Base-by-base conservation (phyloP, 139 green algal genomes). In the Yamagishiella unicocca region DNA sequence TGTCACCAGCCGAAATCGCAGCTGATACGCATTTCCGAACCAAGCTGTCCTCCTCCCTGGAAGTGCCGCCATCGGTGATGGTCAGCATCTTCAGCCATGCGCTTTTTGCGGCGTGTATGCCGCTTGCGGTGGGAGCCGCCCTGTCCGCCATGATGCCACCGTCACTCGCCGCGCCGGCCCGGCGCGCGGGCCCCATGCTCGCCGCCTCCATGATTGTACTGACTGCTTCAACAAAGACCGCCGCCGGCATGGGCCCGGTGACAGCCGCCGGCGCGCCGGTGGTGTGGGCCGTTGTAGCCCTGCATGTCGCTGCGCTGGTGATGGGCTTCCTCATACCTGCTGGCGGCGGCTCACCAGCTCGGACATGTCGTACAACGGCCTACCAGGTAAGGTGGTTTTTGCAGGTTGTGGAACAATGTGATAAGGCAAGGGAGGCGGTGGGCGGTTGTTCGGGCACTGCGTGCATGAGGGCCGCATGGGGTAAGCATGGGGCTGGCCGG, bases 261-360 rank as follows among this genome's bases (percentile, higher is more conserved):
- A 4, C 21, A 12, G 55, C 25, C 4, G 77, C 77, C 14, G 77
- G 77, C 1, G 25, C 8, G 27, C 38, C 40, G 10, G 25, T 73
- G 38, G 77, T 54, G 31, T 35, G 8, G 2, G 55, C 7, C 1
- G 77, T 84, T 24, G 24, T 50, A 2, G 54, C 37, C 14, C 55
- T 84, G 25, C 77, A 84, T 27, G 38, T 55, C 38, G 54, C 54
- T 7, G 55, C 55, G 6, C 25, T 72, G 55, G 77, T 73, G 77
- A 37, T 84, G 37, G 77, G 77, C 2, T 73, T 61, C 27, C 37
- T 58, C 54, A 84, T 84, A 8, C 77, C 77, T 27, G 77, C 77
- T 21, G 77, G 77, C 0, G 77, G 43, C 19, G 61, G 77, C 37
- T 9, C 77, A 5, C 55, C 77, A 0, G 38, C 4, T 1, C 10